phyloP scores from a whole-genome alignment of 495 filamentous ascomycete genomes.

The Penicillium canariense region DNA sequence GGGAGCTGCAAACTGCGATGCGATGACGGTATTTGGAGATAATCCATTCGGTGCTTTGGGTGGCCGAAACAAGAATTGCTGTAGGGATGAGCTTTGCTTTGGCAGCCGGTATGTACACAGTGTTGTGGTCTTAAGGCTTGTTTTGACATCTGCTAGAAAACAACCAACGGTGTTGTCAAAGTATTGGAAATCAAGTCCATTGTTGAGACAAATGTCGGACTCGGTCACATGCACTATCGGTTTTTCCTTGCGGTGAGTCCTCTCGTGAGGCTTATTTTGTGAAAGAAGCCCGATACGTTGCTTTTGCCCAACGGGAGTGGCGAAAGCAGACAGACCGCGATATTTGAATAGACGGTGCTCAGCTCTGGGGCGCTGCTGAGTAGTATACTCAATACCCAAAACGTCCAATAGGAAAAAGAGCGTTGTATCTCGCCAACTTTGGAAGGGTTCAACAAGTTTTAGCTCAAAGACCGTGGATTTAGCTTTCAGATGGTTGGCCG shows the following conservation, averaged over 20 bases:
- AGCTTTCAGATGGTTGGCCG: conserved; percentile 26
- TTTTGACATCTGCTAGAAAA: conserved; percentile 30
- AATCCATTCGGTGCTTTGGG: conserved; percentile 22
- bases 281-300: conserved; percentile 26
- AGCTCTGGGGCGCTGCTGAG: conserved; percentile 13
- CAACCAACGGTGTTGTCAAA: conserved; percentile 27
- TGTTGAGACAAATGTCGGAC: conserved; percentile 43
- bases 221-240: conserved; percentile 16
- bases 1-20: conserved; percentile 43
- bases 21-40: conserved; percentile 40
- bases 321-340: conserved; percentile 10
- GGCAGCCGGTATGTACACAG: conserved; percentile 39
- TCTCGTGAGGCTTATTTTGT: conserved; percentile 26
- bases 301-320: neutral
- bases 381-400: conserved; percentile 20
- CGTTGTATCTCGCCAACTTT: conserved; percentile 54
- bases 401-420: conserved; percentile 41
- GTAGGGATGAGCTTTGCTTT: conserved; percentile 21
- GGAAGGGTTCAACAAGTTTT: conserved; percentile 40
- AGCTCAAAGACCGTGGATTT: conserved; percentile 61
- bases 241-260: conserved; percentile 21
- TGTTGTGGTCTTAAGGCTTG: conserved; percentile 13
- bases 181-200: conserved; percentile 35
- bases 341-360: conserved; percentile 11
- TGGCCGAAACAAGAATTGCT: conserved; percentile 35